Evolutionary conservation across 1,284 basidiomycete species (phyloP), one percentile per base, ranked within the genome.

Genomic region (Marasmius oreades): DNA sequence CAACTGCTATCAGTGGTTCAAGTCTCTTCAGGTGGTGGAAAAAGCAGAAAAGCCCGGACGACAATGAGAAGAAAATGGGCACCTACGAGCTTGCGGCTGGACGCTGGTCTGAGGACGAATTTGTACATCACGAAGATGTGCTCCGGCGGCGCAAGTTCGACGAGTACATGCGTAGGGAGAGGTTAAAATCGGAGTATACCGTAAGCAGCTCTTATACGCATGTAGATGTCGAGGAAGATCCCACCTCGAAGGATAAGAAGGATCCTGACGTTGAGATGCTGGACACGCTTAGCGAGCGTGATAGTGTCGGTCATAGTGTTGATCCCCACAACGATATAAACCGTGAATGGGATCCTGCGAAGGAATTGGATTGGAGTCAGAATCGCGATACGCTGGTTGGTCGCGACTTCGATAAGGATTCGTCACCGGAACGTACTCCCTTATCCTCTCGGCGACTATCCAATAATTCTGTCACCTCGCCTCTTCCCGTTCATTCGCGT

Each of bases 201-300:
- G 66, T 67, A 33, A 71, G 71, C 58, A 73, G 70, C 31, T 67
- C 60, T 22, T 60, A 63, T 51, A 75, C 74, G 43, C 59, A 63
- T 31, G 70, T 73, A 33, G 66, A 53, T 4, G 63, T 61, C 28
- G 67, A 67, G 16, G 59, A 58, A 26, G 47, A 55, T 65, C 67
- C 2, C n/a, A 59, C 46, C 59, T 57, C 59, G 26, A 22, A 23
- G 37, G 31, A 36, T 37, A 51, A 31, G 28, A 31, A 52, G 55
- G 47, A 55, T 50, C 28, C 51, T 26, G 51, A 28, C 26, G 39
- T 31, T 14, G 33, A 51, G 12, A 18, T 7, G 5, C 28, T 47
- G 23, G 53, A 55, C 18, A 34, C 45, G 2, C 20, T 39, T 34
- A 23, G 50, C 31, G 45, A 36, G 23, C 28, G 50, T 26, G 23